Percentiles rank a stretch among this genome's conserved stretches.
These are phyloP conservation scores for Sphaerulina vaccinii DNA, from an alignment of 2,329 filamentous ascomycete genomes.

Conservation along the genomic window DNA sequence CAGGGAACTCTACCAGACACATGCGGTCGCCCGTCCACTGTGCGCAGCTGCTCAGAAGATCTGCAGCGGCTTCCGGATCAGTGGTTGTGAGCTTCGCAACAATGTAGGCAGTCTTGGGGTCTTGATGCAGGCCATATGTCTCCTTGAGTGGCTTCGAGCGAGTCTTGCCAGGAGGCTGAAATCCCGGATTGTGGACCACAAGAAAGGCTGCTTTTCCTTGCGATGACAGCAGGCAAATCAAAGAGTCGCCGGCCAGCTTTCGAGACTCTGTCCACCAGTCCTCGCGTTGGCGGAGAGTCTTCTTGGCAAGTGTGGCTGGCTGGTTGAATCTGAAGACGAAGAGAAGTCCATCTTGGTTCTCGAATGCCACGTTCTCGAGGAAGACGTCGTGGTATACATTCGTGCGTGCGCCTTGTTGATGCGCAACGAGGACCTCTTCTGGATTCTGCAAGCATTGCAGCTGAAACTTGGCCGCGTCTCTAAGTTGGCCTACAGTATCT, in stretches of 20 bases:
- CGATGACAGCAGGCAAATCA: constrained; percentile 52
- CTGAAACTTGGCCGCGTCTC: constrained; percentile 55
- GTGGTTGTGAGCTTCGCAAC: constrained; percentile 13
- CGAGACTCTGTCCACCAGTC: constrained; percentile 55
- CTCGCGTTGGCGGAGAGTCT: constrained; percentile 35
- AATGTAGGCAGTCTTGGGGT: constrained; percentile 15
- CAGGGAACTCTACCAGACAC: constrained; percentile 61
- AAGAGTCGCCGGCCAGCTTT: constrained; percentile 49
- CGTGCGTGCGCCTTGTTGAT: constrained; percentile 31
- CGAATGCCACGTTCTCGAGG: constrained; percentile 39
- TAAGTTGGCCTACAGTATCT: constrained; percentile 67
- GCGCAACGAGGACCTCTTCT: background rate
- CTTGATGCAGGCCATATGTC: background rate
- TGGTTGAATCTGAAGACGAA: constrained; percentile 44
- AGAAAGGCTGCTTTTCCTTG: constrained; percentile 33
- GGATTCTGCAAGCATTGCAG: constrained; percentile 38
- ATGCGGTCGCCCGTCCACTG: background rate
- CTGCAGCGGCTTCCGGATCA: background rate
- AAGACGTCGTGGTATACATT: constrained; percentile 41
- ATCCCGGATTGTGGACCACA: constrained; percentile 14
- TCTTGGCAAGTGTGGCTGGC: constrained; percentile 43
- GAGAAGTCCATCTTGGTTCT: constrained; percentile 45
- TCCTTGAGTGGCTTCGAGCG: background rate
- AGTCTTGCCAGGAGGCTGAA: background rate
- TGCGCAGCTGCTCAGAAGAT: constrained; percentile 5